A percentile compares a stretch with the other conserved stretches of the same genome.
Evolutionary conservation across 768 basidiomycete species (phyloP).

Genomic region (Chalciporus pseudorubinellus): DNA sequence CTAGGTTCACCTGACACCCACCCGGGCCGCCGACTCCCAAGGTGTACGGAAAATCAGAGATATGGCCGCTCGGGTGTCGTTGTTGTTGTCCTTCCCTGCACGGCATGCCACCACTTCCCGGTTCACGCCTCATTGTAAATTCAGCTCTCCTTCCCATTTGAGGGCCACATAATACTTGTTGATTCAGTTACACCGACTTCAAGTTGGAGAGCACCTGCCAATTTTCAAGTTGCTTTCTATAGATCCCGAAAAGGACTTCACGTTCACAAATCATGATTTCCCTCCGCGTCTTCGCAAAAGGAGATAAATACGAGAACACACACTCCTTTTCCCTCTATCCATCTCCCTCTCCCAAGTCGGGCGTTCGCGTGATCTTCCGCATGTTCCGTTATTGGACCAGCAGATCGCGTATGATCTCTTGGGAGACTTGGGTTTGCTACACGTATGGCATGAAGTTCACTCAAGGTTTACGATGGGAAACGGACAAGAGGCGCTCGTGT

Average conservation of each 20-base stretch:
- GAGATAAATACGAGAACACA: conserved; percentile 8
- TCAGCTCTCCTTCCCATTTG: too few relatives aligned
- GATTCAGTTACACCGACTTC: conserved; percentile 34
- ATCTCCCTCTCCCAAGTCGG: conserved; percentile 26
- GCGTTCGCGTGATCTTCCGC: conserved; percentile 2
- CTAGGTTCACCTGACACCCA: too few relatives aligned
- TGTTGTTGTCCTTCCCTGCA: too few relatives aligned
- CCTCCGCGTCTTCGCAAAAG: conserved; percentile 13
- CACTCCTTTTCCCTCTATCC: conserved; percentile 34
- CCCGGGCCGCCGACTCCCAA: too few relatives aligned
- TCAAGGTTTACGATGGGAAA: conserved; percentile 22
- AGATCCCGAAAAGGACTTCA: conserved; percentile 26
- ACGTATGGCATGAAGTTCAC: conserved; percentile 35
- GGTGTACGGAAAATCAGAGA: too few relatives aligned
- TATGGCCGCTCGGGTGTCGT: too few relatives aligned
- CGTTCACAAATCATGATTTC: conserved; percentile 35
- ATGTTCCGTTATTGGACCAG: conserved; percentile 25
- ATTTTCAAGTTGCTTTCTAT: conserved; percentile 19
- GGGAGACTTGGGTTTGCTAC: conserved; percentile 36
- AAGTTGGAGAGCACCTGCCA: conserved; percentile 19
- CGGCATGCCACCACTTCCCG: conserved; percentile 12
- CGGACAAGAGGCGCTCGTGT: conserved; percentile 20
- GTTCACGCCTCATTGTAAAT: too few relatives aligned
- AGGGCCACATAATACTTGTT: conserved; percentile 25
- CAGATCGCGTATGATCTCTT: conserved; percentile 31